A percentile compares a stretch with the other conserved stretches of the same genome.
Conservation (phyloP, 2,329 filamentous ascomycete genomes). For the Aspergillus viridinutans region DNA sequence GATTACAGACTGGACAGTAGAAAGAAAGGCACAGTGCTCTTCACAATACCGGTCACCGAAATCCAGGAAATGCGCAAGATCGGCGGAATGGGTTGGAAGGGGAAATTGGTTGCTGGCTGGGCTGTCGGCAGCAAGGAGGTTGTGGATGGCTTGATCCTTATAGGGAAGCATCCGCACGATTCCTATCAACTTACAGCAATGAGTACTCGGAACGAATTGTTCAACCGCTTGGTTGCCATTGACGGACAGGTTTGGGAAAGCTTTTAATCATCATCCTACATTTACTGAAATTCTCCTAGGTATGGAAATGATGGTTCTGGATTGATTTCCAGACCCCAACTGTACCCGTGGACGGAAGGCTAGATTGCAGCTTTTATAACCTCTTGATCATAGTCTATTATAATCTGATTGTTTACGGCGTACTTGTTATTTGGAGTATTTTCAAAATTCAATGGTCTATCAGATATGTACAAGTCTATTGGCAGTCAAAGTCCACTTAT, state of each 20-base stretch:
- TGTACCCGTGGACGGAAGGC: neutral
- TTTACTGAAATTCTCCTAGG: slow-evolving; percentile 20
- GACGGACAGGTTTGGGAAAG: slow-evolving; percentile 79
- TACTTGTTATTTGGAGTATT: neutral
- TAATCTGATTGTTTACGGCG: too few species aligned
- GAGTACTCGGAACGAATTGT: slow-evolving; percentile 68
- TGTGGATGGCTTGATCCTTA: slow-evolving; percentile 68
- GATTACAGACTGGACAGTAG: slow-evolving; percentile 45
- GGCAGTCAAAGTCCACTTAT: neutral
- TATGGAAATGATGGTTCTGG: slow-evolving; percentile 16
- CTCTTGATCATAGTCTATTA: too few species aligned
- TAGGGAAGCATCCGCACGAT: slow-evolving; percentile 49
- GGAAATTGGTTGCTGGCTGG: slow-evolving; percentile 77
- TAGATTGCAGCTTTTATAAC: neutral
- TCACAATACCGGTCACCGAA: slow-evolving; percentile 65
- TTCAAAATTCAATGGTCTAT: neutral
- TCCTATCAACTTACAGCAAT: slow-evolving; percentile 65
- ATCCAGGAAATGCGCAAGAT: slow-evolving; percentile 71
- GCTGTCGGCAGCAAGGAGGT: slow-evolving; percentile 65
- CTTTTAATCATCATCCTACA: slow-evolving; percentile 47
- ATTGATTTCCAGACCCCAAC: neutral
- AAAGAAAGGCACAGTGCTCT: slow-evolving; percentile 54
- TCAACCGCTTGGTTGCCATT: slow-evolving; percentile 73
- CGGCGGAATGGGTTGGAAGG: slow-evolving; percentile 79
- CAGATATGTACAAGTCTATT: neutral